phyloP scores from a whole-genome alignment of 371 early-diverging fungal genomes.

The Fennellomyces sp. region DNA sequence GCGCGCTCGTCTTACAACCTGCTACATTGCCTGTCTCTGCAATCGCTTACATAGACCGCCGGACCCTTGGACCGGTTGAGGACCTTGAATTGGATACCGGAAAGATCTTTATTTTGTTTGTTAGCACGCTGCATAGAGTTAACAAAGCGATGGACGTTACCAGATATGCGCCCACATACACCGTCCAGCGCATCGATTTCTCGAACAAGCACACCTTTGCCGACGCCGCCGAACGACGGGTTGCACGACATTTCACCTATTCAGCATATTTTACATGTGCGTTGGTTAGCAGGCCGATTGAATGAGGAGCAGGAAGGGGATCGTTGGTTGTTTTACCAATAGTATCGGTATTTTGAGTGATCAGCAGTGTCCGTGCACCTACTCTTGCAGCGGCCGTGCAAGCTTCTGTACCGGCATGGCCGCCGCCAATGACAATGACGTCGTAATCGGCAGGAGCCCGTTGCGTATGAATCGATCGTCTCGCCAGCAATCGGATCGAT shows the following conservation, averaged over 20 bases:
- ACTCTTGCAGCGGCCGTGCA: conserved; percentile 83
- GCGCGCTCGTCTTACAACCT: too few species aligned
- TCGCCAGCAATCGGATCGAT: conserved; percentile 5
- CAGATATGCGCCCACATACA: conserved; percentile 76
- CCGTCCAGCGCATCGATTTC: conserved; percentile 90
- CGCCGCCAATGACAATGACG: conserved; percentile 85
- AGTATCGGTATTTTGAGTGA: conserved; percentile 80
- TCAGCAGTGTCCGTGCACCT: conserved; percentile 75
- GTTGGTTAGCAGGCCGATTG: not conserved
- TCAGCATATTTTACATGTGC: not conserved
- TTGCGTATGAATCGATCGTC: conserved; percentile 2
- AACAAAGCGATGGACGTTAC: conserved; percentile 21
- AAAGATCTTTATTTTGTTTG: conserved; percentile 51
- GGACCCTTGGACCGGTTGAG: conserved; percentile 87
- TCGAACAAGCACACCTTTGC: conserved; percentile 81
- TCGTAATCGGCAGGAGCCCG: conserved; percentile 46
- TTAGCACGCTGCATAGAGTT: not conserved
- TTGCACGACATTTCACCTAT: conserved; percentile 90
- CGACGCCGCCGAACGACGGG: conserved; percentile 88
- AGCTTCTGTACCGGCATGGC: conserved; percentile 89
- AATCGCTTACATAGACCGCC: conserved; percentile 80
- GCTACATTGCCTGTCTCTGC: too few species aligned
- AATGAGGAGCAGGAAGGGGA: not conserved
- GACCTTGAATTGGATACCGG: conserved; percentile 89
- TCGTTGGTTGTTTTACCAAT: conserved; percentile 69